These are phyloP conservation scores for Candida quercuum DNA, from an alignment of 805 yeast genomes.

Conservation along the genomic window DNA sequence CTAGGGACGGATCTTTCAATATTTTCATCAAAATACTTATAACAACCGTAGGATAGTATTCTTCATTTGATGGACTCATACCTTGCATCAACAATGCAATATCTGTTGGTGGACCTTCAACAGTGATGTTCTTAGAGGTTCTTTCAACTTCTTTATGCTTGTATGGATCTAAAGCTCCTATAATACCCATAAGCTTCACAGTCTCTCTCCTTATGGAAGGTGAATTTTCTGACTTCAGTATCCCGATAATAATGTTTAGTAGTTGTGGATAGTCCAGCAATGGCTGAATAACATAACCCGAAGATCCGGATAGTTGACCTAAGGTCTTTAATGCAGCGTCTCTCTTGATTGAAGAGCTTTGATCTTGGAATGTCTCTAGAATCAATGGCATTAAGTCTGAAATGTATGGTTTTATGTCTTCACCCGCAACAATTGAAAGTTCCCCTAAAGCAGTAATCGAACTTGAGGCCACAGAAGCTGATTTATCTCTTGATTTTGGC, in stretches of 20 bases:
- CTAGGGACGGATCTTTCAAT: slow-evolving; percentile 76
- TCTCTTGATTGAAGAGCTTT: slow-evolving; percentile 79
- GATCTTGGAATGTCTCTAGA: slow-evolving; percentile 86
- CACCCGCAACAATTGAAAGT: slow-evolving; percentile 82
- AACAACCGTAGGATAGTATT: slow-evolving; percentile 93
- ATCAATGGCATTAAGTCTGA: slow-evolving; percentile 81
- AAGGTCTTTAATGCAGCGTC: slow-evolving; percentile 85
- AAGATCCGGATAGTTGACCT: slow-evolving; percentile 83
- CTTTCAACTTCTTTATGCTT: slow-evolving; percentile 90
- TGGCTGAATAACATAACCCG: slow-evolving; percentile 95
- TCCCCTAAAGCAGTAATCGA: slow-evolving; percentile 87
- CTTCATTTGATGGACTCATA: slow-evolving; percentile 87
- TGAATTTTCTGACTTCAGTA: slow-evolving; percentile 75
- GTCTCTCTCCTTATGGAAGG: slow-evolving; percentile 78
- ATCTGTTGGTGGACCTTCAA: slow-evolving; percentile 86
- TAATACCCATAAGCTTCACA: slow-evolving; percentile 80
- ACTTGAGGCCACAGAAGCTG: slow-evolving; percentile 81
- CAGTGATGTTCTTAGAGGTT: slow-evolving; percentile 42
- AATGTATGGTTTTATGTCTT: slow-evolving; percentile 67
- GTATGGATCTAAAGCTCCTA: slow-evolving; percentile 97
- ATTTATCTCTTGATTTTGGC: slow-evolving; percentile 66
- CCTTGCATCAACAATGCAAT: slow-evolving; percentile 89
- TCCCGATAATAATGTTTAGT: slow-evolving; percentile 73
- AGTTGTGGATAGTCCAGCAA: slow-evolving; percentile 86
- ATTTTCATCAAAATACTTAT: slow-evolving; percentile 80